Conservation (phyloP, 106 monocot species). For the Dioscorea alata region DNA sequence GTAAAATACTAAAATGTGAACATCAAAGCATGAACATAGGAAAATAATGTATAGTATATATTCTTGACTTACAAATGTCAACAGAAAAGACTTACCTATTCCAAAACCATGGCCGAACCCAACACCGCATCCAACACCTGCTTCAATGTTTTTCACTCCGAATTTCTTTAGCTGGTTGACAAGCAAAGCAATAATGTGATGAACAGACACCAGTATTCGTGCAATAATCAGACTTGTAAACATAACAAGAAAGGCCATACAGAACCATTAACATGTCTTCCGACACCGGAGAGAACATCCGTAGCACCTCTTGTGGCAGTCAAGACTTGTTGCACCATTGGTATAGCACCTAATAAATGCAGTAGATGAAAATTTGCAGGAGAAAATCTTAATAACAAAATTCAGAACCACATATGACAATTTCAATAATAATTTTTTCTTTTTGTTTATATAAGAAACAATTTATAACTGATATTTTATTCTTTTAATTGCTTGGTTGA, state of each 20-base stretch:
- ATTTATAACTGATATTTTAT: background rate
- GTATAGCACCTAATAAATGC: slow-evolving; percentile 69
- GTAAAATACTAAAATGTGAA: background rate
- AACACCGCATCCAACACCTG: slow-evolving; percentile 88
- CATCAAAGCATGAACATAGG: background rate
- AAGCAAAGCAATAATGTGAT: slow-evolving; percentile 4
- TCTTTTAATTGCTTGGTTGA: background rate
- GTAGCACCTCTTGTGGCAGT: slow-evolving; percentile 89
- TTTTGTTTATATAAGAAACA: background rate
- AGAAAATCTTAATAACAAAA: background rate
- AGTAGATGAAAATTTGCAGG: too few species aligned
- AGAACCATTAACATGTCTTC: slow-evolving; percentile 61
- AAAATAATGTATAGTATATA: background rate
- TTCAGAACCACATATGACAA: background rate
- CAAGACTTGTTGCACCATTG: slow-evolving; percentile 70
- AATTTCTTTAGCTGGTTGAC: slow-evolving; percentile 48
- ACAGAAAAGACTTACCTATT: slow-evolving; percentile 41
- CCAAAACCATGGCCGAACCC: slow-evolving; percentile 94
- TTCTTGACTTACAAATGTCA: background rate
- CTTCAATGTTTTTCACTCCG: slow-evolving; percentile 74
- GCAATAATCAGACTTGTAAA: background rate
- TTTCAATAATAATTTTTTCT: background rate
- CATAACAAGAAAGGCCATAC: slow-evolving; percentile 29
- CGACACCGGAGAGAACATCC: slow-evolving; percentile 76
- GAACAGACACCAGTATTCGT: background rate